Base-by-base conservation (phyloP, 2,329 filamentous ascomycete genomes). In the Byssochlamys sp. region DNA sequence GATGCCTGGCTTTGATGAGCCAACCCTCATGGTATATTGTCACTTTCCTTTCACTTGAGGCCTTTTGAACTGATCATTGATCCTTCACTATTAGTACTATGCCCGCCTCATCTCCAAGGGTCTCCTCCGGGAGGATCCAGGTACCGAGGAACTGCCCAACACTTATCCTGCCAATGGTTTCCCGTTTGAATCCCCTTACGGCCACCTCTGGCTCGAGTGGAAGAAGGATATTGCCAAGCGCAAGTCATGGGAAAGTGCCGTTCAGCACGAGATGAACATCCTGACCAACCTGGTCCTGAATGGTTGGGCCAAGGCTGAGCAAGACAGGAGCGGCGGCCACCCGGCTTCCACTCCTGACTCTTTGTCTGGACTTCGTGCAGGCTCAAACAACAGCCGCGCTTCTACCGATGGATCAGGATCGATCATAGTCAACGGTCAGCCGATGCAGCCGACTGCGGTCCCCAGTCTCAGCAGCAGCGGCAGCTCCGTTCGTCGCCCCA, bases 151-250 rank as follows among this genome's bases (percentile, higher is more conserved):
- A 3, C 56, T 66, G 7, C 54, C 55, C 0, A 68, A 68, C 33
- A 62, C 28, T 7, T 67, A 62, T 14, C 64, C 65, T 12, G 11
- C 50, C 45, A n/a, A 58, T 5, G 57, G 61, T n/a, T 19, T 55
- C 19, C 49, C 52, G 2, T 61, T 66, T 25, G 52, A 58, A n/a
- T 67, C 67, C 6, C 68, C 67, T 3, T 70, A 66, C 53, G 68
- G 68, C 14, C 56, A 53, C 12, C 55, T 70, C 31, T 70, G 66
- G 66, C 61, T 68, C 12, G 68, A 70, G 57, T 70, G 67, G 67
- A 54, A 62, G 7, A 25, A 31, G 3, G 50, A 62, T 49, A 55
- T 59, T 12, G 54, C 62, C 0, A 64, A 62, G 54, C 45, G 11
- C 2, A 60, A 55, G 26, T 51, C 24, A 14, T 70, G 66, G 62